Evolutionary conservation across 768 basidiomycete species (phyloP).

Genomic region (Antrodiella citrinella): DNA sequence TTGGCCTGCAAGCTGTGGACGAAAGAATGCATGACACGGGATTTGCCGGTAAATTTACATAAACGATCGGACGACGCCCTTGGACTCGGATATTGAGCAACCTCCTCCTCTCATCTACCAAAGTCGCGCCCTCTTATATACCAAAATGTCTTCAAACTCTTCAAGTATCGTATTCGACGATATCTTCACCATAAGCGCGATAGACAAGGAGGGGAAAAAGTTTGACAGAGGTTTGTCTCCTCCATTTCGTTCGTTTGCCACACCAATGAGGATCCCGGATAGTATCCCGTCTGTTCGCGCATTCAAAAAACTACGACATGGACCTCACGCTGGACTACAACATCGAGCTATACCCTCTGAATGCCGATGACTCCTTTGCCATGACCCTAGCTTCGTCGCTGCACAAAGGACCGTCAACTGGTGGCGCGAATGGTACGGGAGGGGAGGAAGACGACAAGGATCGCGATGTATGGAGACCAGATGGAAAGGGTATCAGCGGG

Average conservation of each 20-base stretch:
- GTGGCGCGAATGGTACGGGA: slow-evolving; percentile 46
- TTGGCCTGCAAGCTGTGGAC: too few relatives aligned
- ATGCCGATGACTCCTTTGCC: slow-evolving; percentile 63
- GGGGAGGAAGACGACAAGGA: slow-evolving; percentile 65
- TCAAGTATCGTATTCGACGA: slow-evolving; percentile 89
- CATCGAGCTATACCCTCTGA: slow-evolving; percentile 78
- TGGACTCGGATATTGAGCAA: too few relatives aligned
- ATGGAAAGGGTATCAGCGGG: slow-evolving; percentile 70
- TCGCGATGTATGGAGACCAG: slow-evolving; percentile 76
- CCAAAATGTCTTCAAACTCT: slow-evolving; percentile 24
- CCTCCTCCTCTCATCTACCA: not conserved
- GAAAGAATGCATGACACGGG: too few relatives aligned
- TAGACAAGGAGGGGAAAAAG: slow-evolving; percentile 92
- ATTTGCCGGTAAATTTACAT: too few relatives aligned
- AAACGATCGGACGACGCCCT: too few relatives aligned
- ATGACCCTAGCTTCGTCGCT: slow-evolving; percentile 82
- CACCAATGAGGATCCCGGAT: too few relatives aligned
- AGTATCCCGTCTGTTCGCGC: slow-evolving; percentile 90
- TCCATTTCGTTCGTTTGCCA: not conserved
- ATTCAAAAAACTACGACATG: slow-evolving; percentile 90
- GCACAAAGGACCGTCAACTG: slow-evolving; percentile 41
- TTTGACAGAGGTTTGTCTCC: slow-evolving; percentile 83
- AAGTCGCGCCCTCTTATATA: not conserved
- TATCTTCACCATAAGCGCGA: slow-evolving; percentile 77
- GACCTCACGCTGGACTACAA: slow-evolving; percentile 91